Percentiles rank a stretch among this genome's conserved stretches.
Evolutionary conservation across 192 early-diverging fungal species (phyloP).

Genomic region (Backusella parvicylindrica): DNA sequence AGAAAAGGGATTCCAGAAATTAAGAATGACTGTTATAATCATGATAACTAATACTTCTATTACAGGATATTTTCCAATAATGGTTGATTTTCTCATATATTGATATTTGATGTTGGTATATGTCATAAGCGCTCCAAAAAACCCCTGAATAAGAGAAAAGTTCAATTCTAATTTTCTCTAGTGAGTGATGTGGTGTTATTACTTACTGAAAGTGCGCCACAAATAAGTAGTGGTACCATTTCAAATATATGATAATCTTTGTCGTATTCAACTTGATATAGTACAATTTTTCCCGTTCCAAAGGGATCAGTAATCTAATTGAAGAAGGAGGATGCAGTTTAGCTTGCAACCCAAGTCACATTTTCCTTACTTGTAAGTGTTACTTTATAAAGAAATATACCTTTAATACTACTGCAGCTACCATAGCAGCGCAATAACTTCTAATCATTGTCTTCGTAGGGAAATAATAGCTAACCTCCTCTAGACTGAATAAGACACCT

Average conservation of each 20-base stretch:
- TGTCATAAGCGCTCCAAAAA: slow-evolving; percentile 81
- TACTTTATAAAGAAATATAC: slow-evolving; percentile 24
- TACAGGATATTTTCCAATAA: slow-evolving; percentile 67
- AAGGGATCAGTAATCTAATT: slow-evolving; percentile 76
- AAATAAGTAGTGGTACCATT: slow-evolving; percentile 75
- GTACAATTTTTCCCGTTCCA: slow-evolving; percentile 77
- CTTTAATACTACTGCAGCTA: slow-evolving; percentile 84
- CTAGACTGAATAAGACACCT: slow-evolving; percentile 90
- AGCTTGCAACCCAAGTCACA: background rate
- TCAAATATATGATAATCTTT: slow-evolving; percentile 92
- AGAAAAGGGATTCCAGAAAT: slow-evolving; percentile 82
- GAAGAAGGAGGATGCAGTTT: background rate
- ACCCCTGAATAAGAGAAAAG: slow-evolving; percentile 51
- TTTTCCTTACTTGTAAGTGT: background rate
- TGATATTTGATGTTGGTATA: slow-evolving; percentile 63
- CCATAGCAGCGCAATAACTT: slow-evolving; percentile 91
- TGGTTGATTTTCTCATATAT: slow-evolving; percentile 68
- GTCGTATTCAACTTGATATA: slow-evolving; percentile 87
- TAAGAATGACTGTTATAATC: slow-evolving; percentile 63
- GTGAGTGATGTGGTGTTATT: background rate
- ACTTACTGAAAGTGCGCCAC: slow-evolving; percentile 77
- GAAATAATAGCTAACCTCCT: slow-evolving; percentile 91
- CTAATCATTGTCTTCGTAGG: slow-evolving; percentile 93
- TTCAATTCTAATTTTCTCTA: background rate
- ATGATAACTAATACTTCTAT: slow-evolving; percentile 71